Base-by-base conservation (phyloP, 1,284 basidiomycete genomes). In the Naganishia cerealis region DNA sequence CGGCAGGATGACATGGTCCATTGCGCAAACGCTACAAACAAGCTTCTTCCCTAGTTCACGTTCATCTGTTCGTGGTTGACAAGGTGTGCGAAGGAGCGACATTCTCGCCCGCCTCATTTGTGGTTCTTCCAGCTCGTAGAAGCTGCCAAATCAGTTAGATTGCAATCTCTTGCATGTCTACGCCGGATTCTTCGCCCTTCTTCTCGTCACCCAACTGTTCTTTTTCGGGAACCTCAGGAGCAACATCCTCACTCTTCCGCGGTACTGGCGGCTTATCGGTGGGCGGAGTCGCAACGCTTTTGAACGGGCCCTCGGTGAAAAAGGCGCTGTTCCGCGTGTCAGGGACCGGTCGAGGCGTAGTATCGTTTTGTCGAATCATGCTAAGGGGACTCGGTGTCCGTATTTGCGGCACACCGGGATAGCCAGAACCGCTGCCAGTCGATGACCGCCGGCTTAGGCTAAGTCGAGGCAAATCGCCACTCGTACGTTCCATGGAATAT, bases 361-460 rank as follows among this genome's bases (percentile, higher is more conserved):
- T 24, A 24, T 63, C 61, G 39, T 63, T 54, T 16, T 18, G 36
- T 16, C 61, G 61, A 15, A 54, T 40, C 61, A 63, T 63, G 50
- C 50, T 52, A 39, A 42, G 29, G n/a, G 61, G 61, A 29, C 61
- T 63, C 15, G 61, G 61, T 10, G 61, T 63, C 8, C 61, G 61
- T 53, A 63, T 63, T 29, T 50, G 38, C 10, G 38, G 38, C 8
- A 50, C 61, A 18, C 50, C 52, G 13, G 61, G 40, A 12, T 54
- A 53, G 2, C 43, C 61, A 10, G 43, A 43, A 18, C 43, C 58
- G 18, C 57, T 46, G 9, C 40, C 24, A 18, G 36, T 33, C n/a
- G 61, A 63, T 16, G 61, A 29, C 24, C 61, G 61, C 21, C 61
- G 36, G 21, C 50, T 54, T 38, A 54, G 54, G 12, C 50, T 52